phyloP scores from a whole-genome alignment of 73 alveolate species.

The Tetrahymena thermophila region DNA sequence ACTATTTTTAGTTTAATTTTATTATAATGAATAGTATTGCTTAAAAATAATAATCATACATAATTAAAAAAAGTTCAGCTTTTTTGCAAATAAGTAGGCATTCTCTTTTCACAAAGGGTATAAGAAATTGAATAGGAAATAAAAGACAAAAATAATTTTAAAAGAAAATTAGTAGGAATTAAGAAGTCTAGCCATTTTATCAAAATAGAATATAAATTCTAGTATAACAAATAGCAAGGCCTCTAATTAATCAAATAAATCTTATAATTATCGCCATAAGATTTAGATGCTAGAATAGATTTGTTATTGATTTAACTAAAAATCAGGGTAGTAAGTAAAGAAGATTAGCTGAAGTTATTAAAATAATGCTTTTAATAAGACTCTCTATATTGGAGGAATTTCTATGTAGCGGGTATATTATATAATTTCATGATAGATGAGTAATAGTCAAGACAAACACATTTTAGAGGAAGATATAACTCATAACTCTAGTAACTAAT shows the following conservation, averaged over 20 bases:
- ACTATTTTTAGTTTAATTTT: no score
- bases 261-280: background rate
- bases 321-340: background rate
- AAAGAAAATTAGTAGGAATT: background rate
- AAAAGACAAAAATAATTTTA: background rate
- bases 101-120: background rate
- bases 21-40: background rate
- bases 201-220: background rate
- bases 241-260: background rate
- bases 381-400: background rate
- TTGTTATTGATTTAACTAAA: background rate
- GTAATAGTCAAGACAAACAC: background rate
- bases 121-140: background rate
- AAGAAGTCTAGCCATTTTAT: background rate
- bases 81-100: background rate
- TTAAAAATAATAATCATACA: background rate
- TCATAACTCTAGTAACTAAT: background rate
- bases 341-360: background rate
- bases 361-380: background rate
- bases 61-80: background rate
- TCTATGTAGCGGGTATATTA: background rate
- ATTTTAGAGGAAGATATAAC: background rate
- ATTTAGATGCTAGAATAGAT: background rate
- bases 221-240: background rate
- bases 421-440: background rate